phyloP scores from a whole-genome alignment of 768 basidiomycete genomes.

The Termitomyces sp. region DNA sequence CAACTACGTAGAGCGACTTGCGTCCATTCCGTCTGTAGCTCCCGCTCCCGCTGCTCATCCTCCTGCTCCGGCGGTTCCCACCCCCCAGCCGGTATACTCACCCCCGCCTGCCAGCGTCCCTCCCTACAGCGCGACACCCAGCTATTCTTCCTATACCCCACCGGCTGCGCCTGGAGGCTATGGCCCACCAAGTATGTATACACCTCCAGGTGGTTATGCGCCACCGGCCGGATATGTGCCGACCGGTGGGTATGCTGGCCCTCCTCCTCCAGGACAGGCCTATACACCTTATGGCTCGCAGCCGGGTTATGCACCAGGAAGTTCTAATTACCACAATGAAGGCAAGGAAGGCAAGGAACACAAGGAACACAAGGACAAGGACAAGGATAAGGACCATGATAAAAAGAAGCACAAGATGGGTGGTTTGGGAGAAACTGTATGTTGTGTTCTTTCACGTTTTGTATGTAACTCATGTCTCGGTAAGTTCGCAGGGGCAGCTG shows the following conservation, averaged over 20 bases:
- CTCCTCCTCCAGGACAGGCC: slow-evolving; percentile 7
- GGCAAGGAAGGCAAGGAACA: slow-evolving; percentile 4
- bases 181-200: not conserved
- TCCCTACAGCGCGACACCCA: not conserved
- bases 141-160: slow-evolving; percentile 5
- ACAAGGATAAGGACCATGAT: slow-evolving; percentile 15
- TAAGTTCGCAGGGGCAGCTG: slow-evolving; percentile 51
- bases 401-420: slow-evolving; percentile 55
- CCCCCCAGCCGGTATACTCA: slow-evolving; percentile 1
- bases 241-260: slow-evolving; percentile 7
- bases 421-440: slow-evolving; percentile 50
- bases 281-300: slow-evolving; percentile 11
- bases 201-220: not conserved
- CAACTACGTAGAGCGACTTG: slow-evolving; percentile 61
- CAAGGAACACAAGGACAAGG: slow-evolving; percentile 9
- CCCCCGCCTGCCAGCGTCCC: slow-evolving; percentile 1
- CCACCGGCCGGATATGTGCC: slow-evolving; percentile 5
- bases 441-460: slow-evolving; percentile 2
- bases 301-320: not conserved
- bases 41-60: slow-evolving; percentile 7
- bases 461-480: not conserved
- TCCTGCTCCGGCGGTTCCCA: slow-evolving; percentile 7
- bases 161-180: not conserved
- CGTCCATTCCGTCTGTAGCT: slow-evolving; percentile 8
- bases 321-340: not conserved